Evolutionary conservation across 805 yeast genomes (phyloP).

Genomic region (Candida arabinofermentans): DNA sequence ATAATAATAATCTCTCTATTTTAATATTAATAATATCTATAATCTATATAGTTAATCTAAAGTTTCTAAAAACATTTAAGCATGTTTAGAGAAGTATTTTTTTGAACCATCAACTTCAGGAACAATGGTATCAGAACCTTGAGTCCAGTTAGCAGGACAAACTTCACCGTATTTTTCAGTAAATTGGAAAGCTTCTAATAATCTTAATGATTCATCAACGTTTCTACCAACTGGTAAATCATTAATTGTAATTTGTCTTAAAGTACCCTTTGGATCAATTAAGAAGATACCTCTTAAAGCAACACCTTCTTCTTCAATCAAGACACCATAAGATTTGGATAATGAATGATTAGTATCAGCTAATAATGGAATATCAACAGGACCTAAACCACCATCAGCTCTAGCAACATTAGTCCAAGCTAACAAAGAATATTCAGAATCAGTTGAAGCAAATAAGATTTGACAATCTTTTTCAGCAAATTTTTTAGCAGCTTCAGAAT

Average conservation of each 20-base stretch:
- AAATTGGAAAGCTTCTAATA: slow-evolving; percentile 99
- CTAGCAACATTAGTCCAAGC: slow-evolving; percentile 98
- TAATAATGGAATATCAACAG: slow-evolving; percentile 87
- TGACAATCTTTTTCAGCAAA: slow-evolving; percentile 84
- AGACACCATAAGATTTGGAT: slow-evolving; percentile 95
- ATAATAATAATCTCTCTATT: background rate
- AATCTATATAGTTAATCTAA: background rate
- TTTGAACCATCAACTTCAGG: slow-evolving; percentile 75
- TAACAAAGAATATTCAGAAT: slow-evolving; percentile 93
- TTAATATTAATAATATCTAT: background rate
- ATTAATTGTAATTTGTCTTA: slow-evolving; percentile 97
- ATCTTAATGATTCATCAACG: slow-evolving; percentile 96
- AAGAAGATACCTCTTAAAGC: slow-evolving; percentile 97
- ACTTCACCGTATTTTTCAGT: slow-evolving; percentile 99
- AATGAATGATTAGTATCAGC: slow-evolving; percentile 97
- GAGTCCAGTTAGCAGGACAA: slow-evolving; percentile 99
- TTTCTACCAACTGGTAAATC: slow-evolving; percentile 99
- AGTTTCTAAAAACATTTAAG: slow-evolving; percentile 14
- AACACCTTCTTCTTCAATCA: slow-evolving; percentile 92
- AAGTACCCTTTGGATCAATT: slow-evolving; percentile 91
- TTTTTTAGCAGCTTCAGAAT: slow-evolving; percentile 91
- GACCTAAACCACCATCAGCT: slow-evolving; percentile 98
- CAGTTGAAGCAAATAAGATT: slow-evolving; percentile 95
- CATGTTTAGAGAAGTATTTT: slow-evolving; percentile 64
- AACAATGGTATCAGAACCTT: slow-evolving; percentile 90